These are phyloP conservation scores for Striga hermonthica DNA, from an alignment of 305 asterid genomes.

Conservation along the genomic window DNA sequence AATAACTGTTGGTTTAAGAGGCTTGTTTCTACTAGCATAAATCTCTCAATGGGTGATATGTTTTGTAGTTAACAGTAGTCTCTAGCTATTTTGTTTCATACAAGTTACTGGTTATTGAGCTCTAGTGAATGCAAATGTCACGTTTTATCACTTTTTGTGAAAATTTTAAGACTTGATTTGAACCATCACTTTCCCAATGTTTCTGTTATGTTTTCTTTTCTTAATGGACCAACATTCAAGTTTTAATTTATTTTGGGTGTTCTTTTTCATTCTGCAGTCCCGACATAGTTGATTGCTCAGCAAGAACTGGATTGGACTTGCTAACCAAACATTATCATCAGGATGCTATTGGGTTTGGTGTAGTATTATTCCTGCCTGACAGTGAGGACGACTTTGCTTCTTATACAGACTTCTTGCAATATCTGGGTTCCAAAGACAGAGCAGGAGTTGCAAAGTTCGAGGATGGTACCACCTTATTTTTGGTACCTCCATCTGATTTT, in stretches of 20 bases:
- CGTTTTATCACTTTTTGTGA: background rate
- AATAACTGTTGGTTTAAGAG: slow-evolving; percentile 24
- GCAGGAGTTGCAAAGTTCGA: slow-evolving; percentile 95
- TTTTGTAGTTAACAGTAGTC: slow-evolving; percentile 22
- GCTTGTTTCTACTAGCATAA: slow-evolving; percentile 24
- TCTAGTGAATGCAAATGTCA: background rate
- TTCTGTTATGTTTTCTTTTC: slow-evolving; percentile 11
- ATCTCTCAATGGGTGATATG: slow-evolving; percentile 6
- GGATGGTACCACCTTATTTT: slow-evolving; percentile 84
- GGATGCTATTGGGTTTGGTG: slow-evolving; percentile 80
- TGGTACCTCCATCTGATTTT: slow-evolving; percentile 97
- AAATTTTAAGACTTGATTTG: slow-evolving; percentile 8
- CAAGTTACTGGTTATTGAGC: slow-evolving; percentile 19
- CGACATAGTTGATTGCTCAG: slow-evolving; percentile 76
- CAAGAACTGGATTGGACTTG: slow-evolving; percentile 91
- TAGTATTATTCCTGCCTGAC: slow-evolving; percentile 85
- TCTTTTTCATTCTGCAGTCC: slow-evolving; percentile 52
- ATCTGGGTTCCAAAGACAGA: slow-evolving; percentile 76
- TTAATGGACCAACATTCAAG: background rate
- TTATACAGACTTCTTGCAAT: slow-evolving; percentile 82
- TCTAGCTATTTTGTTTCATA: slow-evolving; percentile 11
- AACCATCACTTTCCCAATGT: background rate
- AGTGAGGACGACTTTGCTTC: slow-evolving; percentile 92
- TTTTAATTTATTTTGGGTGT: no score
- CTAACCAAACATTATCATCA: slow-evolving; percentile 67